phyloP scores from a whole-genome alignment of 2,329 filamentous ascomycete species.

The Fusarium tricinctum region DNA sequence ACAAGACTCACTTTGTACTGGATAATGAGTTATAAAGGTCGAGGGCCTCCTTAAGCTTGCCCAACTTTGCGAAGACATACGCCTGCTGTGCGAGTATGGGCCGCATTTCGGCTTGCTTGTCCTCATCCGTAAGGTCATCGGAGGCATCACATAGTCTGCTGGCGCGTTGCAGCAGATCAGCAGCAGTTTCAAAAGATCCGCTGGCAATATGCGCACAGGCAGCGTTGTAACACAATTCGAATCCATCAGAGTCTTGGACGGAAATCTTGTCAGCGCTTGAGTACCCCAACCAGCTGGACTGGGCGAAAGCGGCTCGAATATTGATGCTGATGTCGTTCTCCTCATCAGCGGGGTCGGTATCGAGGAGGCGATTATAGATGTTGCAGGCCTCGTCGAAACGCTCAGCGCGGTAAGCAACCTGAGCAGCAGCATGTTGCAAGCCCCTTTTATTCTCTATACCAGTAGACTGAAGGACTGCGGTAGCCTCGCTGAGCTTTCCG shows the following conservation, averaged over 20 bases:
- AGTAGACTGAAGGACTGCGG: conserved; percentile 57
- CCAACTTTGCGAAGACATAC: conserved; percentile 77
- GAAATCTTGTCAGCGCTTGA: conserved; percentile 60
- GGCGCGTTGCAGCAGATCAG: conserved; percentile 77
- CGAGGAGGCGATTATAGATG: conserved; percentile 72
- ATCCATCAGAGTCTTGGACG: conserved; percentile 76
- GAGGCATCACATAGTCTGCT: conserved; percentile 78
- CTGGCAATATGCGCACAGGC: conserved; percentile 80
- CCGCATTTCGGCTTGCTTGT: conserved; percentile 80
- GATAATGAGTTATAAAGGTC: conserved; percentile 73
- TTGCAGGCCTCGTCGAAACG: conserved; percentile 76
- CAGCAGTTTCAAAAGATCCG: conserved; percentile 74
- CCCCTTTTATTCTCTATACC: conserved; percentile 52
- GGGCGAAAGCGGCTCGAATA: conserved; percentile 77
- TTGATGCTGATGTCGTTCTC: conserved; percentile 85
- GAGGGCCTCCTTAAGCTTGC: conserved; percentile 75
- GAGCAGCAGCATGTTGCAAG: conserved; percentile 70
- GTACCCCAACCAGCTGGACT: conserved; percentile 77
- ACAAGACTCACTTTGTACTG: conserved; percentile 69
- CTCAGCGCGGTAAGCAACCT: conserved; percentile 81
- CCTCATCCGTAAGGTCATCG: conserved; percentile 79
- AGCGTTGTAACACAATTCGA: conserved; percentile 86
- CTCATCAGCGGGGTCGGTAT: conserved; percentile 67
- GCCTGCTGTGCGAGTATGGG: conserved; percentile 83
- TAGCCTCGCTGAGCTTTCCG: conserved; percentile 77